A percentile compares a stretch with the other conserved stretches of the same genome.
Evolutionary conservation across 805 yeast species (phyloP).

Genomic region (Zygoascus tannicola): DNA sequence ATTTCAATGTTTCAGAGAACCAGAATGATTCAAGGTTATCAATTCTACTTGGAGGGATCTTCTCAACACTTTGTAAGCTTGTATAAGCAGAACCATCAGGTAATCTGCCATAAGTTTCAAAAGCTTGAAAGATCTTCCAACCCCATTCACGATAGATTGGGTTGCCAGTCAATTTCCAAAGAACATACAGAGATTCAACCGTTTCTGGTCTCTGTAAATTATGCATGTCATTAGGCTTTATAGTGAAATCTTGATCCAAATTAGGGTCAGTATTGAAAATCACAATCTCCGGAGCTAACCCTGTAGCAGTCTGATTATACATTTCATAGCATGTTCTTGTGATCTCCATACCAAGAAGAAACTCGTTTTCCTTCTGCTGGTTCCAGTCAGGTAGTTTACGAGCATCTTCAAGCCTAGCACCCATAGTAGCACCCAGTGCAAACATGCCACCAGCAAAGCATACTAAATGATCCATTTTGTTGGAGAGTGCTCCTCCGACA

Average conservation of each 20-base stretch:
- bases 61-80: slow-evolving; percentile 57
- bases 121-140: slow-evolving; percentile 69
- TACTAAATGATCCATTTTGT: slow-evolving; percentile 87
- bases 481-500: slow-evolving; percentile 45
- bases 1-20: slow-evolving; percentile 89
- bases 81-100: slow-evolving; percentile 44
- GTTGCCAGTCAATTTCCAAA: slow-evolving; percentile 74
- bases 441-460: slow-evolving; percentile 86
- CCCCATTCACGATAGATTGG: slow-evolving; percentile 83
- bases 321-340: slow-evolving; percentile 75
- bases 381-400: slow-evolving; percentile 46
- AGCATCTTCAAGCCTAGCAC: slow-evolving; percentile 49
- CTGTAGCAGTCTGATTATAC: slow-evolving; percentile 68
- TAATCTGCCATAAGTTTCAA: slow-evolving; percentile 49
- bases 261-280: slow-evolving; percentile 57
- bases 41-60: slow-evolving; percentile 39
- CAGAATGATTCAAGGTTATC: slow-evolving; percentile 90
- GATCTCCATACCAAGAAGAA: slow-evolving; percentile 61
- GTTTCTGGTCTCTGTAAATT: slow-evolving; percentile 91
- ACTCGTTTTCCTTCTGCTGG: slow-evolving; percentile 47
- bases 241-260: slow-evolving; percentile 50
- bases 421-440: slow-evolving; percentile 84
- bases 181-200: slow-evolving; percentile 74
- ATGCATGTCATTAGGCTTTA: slow-evolving; percentile 67
- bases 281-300: slow-evolving; percentile 82